These are phyloP conservation scores for Cladophialophora psammophila DNA, from an alignment of 2,329 filamentous ascomycete species.

Conservation along the genomic window DNA sequence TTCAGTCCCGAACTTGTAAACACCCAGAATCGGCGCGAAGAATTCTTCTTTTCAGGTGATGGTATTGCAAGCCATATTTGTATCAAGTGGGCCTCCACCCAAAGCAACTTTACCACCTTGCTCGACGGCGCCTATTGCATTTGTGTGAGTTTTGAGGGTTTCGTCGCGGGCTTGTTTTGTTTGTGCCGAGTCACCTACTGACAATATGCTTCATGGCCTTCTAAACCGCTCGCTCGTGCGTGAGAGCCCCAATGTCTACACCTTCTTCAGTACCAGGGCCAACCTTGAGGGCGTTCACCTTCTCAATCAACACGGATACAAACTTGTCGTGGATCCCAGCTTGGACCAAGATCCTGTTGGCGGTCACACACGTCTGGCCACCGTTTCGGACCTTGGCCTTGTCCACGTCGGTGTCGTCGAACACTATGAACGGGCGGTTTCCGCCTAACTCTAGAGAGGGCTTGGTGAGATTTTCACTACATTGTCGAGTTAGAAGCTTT, in stretches of 20 bases:
- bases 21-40: constrained; percentile 46
- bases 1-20: constrained; percentile 68
- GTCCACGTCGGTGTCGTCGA: constrained; percentile 68
- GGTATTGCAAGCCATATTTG: constrained; percentile 57
- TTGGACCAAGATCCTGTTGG: constrained; percentile 88
- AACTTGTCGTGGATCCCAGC: constrained; percentile 82
- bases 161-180: no score
- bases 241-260: constrained; percentile 74
- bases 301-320: constrained; percentile 69
- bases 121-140: neutral
- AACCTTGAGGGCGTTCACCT: constrained; percentile 44
- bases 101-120: neutral
- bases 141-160: neutral
- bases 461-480: constrained; percentile 67
- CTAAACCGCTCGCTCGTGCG: neutral
- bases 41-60: constrained; percentile 54
- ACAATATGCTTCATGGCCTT: neutral
- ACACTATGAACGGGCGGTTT: constrained; percentile 69
- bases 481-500: constrained; percentile 66
- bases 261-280: constrained; percentile 66
- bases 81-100: constrained; percentile 49
- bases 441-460: constrained; percentile 69
- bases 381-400: constrained; percentile 54
- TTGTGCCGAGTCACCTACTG: neutral
- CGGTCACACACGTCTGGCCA: constrained; percentile 89